Base-by-base conservation (phyloP, 805 yeast genomes). In the Cyberlindnera xishuangbannaensis region DNA sequence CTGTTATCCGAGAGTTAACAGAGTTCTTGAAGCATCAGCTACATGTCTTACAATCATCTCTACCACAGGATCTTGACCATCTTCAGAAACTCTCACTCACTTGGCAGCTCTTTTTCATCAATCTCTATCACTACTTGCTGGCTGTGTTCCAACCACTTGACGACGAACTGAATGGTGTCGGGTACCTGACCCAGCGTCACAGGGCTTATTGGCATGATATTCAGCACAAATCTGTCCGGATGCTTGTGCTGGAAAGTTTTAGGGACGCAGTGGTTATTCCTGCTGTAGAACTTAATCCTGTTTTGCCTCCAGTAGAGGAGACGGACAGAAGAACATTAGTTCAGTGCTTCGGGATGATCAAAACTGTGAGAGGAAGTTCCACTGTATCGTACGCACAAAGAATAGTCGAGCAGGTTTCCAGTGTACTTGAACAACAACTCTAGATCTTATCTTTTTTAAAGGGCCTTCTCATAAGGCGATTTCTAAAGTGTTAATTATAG, bases 131-230 rank as follows among this genome's bases (percentile, higher is more conserved):
- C 33, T 76, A 76, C 46, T 57, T 79, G 14, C 70, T 76, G 39
- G 82, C 82, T 0, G 67, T 76, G 0, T 68, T 81, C 30, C 43
- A 77, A 21, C 88, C 88, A 0, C 47, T 82, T 15, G 77, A 75
- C 36, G 47, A 59, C 14, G 78, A 70, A 34, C 54, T 71, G 31
- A 50, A 53, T 18, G 49, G 50, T 3, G 0, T 34, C 27, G 31
- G 65, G 57, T 6, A 37, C 37, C 3, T 54, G 50, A 30, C 53
- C 53, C 7, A 48, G 4, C 44, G 53, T 25, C 39, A 44, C 11
- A 40, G 37, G 18, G 27, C 28, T 3, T 54, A 50, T 33, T 57
- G 65, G 66, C 28, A 29, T 21, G 51, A 51, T 11, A 16, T 33
- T 7, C 13, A 25, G 14, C 50, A 34, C 37, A 19, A 17, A 10